Evolutionary conservation across 2,329 filamentous ascomycete genomes (phyloP).

Genomic region (Cercospora sojina): DNA sequence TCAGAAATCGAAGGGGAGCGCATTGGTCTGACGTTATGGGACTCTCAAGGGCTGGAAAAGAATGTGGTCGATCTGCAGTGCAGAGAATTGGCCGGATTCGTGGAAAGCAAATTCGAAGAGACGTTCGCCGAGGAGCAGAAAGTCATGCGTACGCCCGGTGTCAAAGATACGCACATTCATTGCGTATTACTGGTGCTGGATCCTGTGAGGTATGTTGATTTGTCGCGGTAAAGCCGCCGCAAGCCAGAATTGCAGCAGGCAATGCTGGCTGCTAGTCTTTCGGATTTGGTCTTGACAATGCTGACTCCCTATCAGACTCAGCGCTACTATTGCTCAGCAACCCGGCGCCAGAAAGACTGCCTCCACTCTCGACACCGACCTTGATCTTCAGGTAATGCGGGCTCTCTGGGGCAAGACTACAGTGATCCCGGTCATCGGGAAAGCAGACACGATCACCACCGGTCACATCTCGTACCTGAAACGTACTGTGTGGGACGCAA

Average conservation of each 20-base stretch:
- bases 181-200: constrained; percentile 92
- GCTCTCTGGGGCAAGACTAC: constrained; percentile 90
- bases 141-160: constrained; percentile 86
- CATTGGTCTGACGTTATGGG: constrained; percentile 91
- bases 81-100: constrained; percentile 83
- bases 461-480: constrained; percentile 92
- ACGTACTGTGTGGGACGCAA: constrained; percentile 81
- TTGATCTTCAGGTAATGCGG: constrained; percentile 87
- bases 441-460: constrained; percentile 94
- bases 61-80: constrained; percentile 92
- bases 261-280: not conserved
- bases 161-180: constrained; percentile 95
- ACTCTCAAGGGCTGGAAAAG: constrained; percentile 92
- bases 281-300: constrained; percentile 31
- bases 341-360: constrained; percentile 19
- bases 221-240: constrained; percentile 24
- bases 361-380: constrained; percentile 68
- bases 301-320: constrained; percentile 54
- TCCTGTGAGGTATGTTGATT: constrained; percentile 57
- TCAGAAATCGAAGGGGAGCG: constrained; percentile 91
- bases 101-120: constrained; percentile 98
- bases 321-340: constrained; percentile 59
- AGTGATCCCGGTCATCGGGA: constrained; percentile 91
- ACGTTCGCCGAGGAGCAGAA: constrained; percentile 98
- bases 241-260: not conserved